phyloP scores from a whole-genome alignment of 2,329 filamentous ascomycete species.

The Aspergillus caelatus region DNA sequence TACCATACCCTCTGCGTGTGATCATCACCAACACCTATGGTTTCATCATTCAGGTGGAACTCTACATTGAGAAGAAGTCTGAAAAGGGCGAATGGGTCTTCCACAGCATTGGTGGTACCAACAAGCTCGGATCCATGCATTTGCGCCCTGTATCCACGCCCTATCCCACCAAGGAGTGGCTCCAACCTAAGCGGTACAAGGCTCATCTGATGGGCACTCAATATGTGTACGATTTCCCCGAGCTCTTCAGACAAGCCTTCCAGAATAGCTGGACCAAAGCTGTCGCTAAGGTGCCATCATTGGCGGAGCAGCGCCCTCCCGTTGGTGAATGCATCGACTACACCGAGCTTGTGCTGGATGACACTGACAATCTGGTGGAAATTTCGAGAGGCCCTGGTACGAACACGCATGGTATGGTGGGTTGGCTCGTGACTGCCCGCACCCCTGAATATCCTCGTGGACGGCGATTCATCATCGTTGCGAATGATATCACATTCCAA shows the following conservation, averaged over 20 bases:
- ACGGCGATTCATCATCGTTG: constrained; percentile 90
- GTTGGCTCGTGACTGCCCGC: constrained; percentile 91
- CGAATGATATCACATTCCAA: constrained; percentile 99
- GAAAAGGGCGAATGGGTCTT: constrained; percentile 99
- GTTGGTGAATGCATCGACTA: constrained; percentile 91
- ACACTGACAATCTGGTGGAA: constrained; percentile 87
- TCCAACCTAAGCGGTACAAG: constrained; percentile 99
- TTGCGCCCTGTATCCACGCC: constrained; percentile 86
- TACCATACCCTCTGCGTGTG: constrained; percentile 88
- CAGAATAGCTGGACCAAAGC: constrained; percentile 90
- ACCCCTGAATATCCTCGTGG: constrained; percentile 95
- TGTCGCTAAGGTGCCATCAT: constrained; percentile 70
- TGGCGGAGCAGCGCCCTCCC: constrained; percentile 79
- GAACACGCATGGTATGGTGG: constrained; percentile 97
- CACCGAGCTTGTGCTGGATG: constrained; percentile 92
- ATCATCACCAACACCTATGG: constrained; percentile 98
- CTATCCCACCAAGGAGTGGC: constrained; percentile 97
- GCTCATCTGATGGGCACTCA: constrained; percentile 98
- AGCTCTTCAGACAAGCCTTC: constrained; percentile 96
- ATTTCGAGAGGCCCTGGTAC: constrained; percentile 93
- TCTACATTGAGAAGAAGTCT: constrained; percentile 96
- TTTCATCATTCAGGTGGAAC: constrained; percentile 95
- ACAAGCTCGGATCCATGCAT: constrained; percentile 94
- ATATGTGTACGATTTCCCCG: constrained; percentile 99
- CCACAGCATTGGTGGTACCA: constrained; percentile 94